Conservation (phyloP, 805 yeast genomes). For the Kazachstania africana region DNA sequence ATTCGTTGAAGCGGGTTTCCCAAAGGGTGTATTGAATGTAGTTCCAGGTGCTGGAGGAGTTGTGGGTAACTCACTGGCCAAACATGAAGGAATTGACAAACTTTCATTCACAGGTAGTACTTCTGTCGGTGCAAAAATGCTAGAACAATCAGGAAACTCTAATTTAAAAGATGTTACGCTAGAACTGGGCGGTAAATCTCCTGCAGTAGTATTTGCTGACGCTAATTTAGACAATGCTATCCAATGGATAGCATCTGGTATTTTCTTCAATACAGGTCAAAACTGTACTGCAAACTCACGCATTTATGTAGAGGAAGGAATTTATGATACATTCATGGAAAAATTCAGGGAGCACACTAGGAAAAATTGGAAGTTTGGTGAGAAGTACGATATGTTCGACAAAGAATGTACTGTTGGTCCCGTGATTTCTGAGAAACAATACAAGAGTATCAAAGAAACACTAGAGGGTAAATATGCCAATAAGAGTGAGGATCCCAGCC, state of each 20-base stretch:
- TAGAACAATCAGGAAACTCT: constrained; percentile 26
- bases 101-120: constrained; percentile 42
- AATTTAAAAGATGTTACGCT: constrained; percentile 34
- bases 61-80: constrained; percentile 31
- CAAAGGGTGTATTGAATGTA: constrained; percentile 35
- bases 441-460: constrained; percentile 31
- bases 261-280: constrained; percentile 46
- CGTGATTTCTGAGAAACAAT: constrained; percentile 38
- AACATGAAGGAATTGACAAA: constrained; percentile 32
- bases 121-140: constrained; percentile 30
- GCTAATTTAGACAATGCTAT: constrained; percentile 32
- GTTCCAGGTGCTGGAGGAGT: constrained; percentile 31
- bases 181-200: constrained; percentile 38
- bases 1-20: constrained; percentile 31
- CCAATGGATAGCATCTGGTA: constrained; percentile 37
- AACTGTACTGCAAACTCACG: constrained; percentile 52
- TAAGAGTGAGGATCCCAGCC: constrained; percentile 24
- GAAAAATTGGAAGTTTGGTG: constrained; percentile 43
- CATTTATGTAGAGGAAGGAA: constrained; percentile 38
- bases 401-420: constrained; percentile 34
- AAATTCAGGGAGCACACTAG: constrained; percentile 27
- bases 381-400: constrained; percentile 37
- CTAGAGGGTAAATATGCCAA: constrained; percentile 26
- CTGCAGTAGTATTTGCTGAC: constrained; percentile 33
- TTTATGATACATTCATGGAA: constrained; percentile 36